Conservation (phyloP, 2,329 filamentous ascomycete genomes). For the Colletotrichum acutatum region DNA sequence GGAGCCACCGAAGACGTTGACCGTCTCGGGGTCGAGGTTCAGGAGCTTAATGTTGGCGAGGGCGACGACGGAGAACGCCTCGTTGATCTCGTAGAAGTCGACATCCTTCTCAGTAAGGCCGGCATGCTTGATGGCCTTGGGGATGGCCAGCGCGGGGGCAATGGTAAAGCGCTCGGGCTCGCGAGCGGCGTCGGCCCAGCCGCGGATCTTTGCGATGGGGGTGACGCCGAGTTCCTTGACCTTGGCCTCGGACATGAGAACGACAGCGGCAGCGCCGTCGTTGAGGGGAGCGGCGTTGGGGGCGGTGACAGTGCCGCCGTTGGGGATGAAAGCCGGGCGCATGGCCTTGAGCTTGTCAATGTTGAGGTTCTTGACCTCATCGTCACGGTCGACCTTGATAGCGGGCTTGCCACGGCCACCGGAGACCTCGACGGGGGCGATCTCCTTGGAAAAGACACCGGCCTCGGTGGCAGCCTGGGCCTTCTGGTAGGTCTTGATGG, state of each 20-base stretch:
- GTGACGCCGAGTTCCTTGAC: constrained; percentile 91
- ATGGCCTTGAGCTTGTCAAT: constrained; percentile 85
- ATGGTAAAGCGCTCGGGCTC: constrained; percentile 96
- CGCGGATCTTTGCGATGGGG: constrained; percentile 94
- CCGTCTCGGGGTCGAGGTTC: constrained; percentile 80
- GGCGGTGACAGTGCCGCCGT: constrained; percentile 89
- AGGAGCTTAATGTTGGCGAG: constrained; percentile 97
- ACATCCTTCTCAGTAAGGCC: constrained; percentile 81
- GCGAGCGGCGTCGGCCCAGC: constrained; percentile 95
- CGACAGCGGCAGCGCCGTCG: constrained; percentile 91
- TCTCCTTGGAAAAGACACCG: constrained; percentile 86
- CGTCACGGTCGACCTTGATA: constrained; percentile 83
- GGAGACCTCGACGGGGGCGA: constrained; percentile 87
- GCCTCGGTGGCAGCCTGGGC: constrained; percentile 86
- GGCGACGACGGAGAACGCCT: constrained; percentile 97
- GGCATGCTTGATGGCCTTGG: constrained; percentile 97
- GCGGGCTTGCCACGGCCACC: constrained; percentile 91
- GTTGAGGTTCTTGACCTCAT: constrained; percentile 96
- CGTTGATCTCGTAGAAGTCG: constrained; percentile 98
- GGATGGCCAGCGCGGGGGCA: constrained; percentile 91
- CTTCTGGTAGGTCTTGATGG: constrained; percentile 94
- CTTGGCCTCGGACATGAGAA: constrained; percentile 94
- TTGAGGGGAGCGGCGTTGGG: constrained; percentile 97
- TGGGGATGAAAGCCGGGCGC: constrained; percentile 83
- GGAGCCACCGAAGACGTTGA: constrained; percentile 95